Base-by-base conservation (phyloP, 2,329 filamentous ascomycete species). In the Trichoderma polysporum region DNA sequence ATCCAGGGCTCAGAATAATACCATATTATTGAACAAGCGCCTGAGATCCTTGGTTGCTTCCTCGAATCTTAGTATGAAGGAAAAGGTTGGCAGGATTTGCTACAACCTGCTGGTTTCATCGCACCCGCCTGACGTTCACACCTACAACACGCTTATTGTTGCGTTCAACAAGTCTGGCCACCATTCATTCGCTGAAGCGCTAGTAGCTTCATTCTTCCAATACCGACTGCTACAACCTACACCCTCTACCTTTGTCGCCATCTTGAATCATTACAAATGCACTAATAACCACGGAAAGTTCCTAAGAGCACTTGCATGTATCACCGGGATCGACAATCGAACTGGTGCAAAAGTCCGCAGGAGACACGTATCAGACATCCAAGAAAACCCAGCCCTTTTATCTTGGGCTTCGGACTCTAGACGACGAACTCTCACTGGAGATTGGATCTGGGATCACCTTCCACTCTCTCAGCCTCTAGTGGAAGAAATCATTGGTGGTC, bases 141-240 rank as follows among this genome's bases (percentile, higher is more conserved):
- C 89, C 3, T 92, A 89, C 79, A 93, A 93, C 73, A 83, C 84
- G 13, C 82, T 95, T 29, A 84, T 94, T 2, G 76, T 85, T n/a
- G 85, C 86, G n/a, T 88, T 94, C 59, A 82, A 85, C 61, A 80
- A 81, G 35, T 74, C 83, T 5, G 79, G 82, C 31, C 79, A 83
- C 61, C 79, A 83, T 65, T 77, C 79, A 41, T 77, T 90, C 19
- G 82, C 85, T 4, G 80, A 86, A 41, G 72, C 80, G n/a, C 80
- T 90, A 35, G 79, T 87, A 22, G 76, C 85, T 58, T 83, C 82
- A 0, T 84, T 86, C 61, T 76, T 86, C 49, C 70, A 80, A 47
- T 71, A 77, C 10, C 83, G 79, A 41, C 76, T 76, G 4, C 73
- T 85, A 50, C 78, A 74, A 39, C 83, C 84, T 2, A 86, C 84